Evolutionary conservation across 73 alveolate species (phyloP).

Genomic region (Stentor coeruleus): DNA sequence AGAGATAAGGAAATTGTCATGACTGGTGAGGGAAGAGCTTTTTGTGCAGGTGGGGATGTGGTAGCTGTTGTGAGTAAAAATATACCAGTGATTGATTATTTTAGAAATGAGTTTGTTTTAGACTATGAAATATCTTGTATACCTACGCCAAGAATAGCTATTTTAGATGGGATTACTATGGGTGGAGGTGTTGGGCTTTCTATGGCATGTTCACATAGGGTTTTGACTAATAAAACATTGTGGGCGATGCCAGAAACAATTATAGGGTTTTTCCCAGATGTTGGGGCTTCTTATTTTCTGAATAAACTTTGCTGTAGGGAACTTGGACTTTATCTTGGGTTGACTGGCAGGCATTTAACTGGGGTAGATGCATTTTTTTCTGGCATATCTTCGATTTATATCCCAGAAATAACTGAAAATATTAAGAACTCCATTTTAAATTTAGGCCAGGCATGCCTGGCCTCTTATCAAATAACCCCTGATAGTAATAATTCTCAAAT

Average conservation of each 20-base stretch:
- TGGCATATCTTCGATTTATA: not conserved
- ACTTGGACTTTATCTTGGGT: conserved; percentile 35
- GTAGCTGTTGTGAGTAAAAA: not conserved
- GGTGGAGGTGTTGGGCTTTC: conserved; percentile 43
- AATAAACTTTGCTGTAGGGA: not conserved
- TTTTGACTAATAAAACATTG: conserved; percentile 27
- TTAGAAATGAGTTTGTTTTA: not conserved
- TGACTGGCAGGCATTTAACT: conserved; percentile 32
- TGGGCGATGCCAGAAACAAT: conserved; percentile 38
- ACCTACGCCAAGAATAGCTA: not conserved
- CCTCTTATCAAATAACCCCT: not conserved
- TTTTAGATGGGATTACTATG: conserved; percentile 27
- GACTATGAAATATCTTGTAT: not conserved
- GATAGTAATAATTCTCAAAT: not conserved
- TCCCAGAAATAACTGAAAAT: not conserved
- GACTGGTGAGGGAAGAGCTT: not conserved
- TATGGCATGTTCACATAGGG: not conserved
- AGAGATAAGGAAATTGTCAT: conserved; percentile 3
- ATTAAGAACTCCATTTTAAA: not conserved
- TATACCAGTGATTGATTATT: not conserved
- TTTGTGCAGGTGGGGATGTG: conserved; percentile 24
- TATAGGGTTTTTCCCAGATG: conserved; percentile 42
- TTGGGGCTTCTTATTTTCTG: conserved; percentile 38
- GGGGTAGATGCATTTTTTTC: conserved; percentile 6
- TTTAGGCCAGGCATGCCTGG: not conserved